Evolutionary conservation across 2,329 filamentous ascomycete species (phyloP).

Genomic region (Colletotrichum graminicola): DNA sequence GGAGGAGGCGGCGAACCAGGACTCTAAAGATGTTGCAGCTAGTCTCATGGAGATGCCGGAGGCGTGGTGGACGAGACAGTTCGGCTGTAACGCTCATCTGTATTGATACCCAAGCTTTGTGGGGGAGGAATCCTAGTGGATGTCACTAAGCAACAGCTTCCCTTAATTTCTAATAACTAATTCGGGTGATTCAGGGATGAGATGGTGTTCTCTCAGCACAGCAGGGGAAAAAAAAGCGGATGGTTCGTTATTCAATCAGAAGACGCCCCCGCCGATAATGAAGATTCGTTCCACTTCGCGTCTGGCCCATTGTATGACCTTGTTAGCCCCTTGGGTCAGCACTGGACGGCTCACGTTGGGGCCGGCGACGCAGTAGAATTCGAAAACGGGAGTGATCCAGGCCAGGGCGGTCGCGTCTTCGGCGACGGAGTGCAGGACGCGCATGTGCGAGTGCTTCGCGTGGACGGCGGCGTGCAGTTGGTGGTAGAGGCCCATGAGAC

Average conservation of each 20-base stretch:
- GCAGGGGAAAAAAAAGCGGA: background rate
- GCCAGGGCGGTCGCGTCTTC: conserved; percentile 84
- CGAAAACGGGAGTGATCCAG: conserved; percentile 92
- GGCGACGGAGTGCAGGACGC: conserved; percentile 84
- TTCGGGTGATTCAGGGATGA: background rate
- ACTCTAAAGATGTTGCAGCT: background rate
- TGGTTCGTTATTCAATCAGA: conserved; percentile 52
- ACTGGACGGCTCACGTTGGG: conserved; percentile 73
- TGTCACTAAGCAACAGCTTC: background rate
- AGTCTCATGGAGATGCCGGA: conserved; percentile 20
- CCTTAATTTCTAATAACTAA: conserved; percentile 20
- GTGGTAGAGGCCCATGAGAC: conserved; percentile 87
- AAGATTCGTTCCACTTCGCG: conserved; percentile 94
- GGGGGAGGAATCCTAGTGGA: background rate
- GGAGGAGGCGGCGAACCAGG: background rate
- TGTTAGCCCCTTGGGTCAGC: conserved; percentile 87
- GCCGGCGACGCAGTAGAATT: conserved; percentile 94
- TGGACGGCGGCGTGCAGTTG: conserved; percentile 88
- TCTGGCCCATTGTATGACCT: conserved; percentile 91
- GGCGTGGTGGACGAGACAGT: conserved; percentile 26
- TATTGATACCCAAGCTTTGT: conserved; percentile 14
- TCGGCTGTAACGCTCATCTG: background rate
- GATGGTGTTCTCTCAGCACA: background rate
- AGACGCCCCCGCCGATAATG: conserved; percentile 96
- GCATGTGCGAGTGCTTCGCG: conserved; percentile 84